Evolutionary conservation across 208 protist species (phyloP).

Genomic region (Plasmodiophora brassicae): DNA sequence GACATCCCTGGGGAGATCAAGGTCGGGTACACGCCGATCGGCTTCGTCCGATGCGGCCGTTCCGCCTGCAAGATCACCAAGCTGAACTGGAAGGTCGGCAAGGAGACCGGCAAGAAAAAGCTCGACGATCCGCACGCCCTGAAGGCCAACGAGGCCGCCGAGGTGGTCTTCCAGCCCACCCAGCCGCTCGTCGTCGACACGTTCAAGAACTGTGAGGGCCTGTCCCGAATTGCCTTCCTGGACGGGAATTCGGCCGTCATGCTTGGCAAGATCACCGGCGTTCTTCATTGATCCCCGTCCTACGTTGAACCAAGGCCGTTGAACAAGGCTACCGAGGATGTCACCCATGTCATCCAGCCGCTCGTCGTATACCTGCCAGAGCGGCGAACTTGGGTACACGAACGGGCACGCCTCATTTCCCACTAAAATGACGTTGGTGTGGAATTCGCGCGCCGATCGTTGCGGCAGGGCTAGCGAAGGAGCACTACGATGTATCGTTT

Average conservation of each 20-base stretch:
- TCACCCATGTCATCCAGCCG: too few species aligned
- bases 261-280: constrained; percentile 56
- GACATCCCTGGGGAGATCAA: constrained; percentile 62
- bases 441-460: too few species aligned
- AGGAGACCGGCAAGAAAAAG: constrained; percentile 57
- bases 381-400: too few species aligned
- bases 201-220: constrained; percentile 62
- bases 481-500: too few species aligned
- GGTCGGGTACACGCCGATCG: constrained; percentile 63
- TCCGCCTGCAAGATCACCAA: constrained; percentile 56
- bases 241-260: constrained; percentile 59
- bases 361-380: too few species aligned
- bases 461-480: too few species aligned
- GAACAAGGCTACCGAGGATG: too few species aligned
- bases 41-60: constrained; percentile 56
- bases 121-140: constrained; percentile 55
- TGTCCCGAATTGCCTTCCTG: constrained; percentile 59
- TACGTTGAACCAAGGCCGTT: too few species aligned
- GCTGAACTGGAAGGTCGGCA: constrained; percentile 60
- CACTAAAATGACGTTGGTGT: too few species aligned
- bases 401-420: too few species aligned
- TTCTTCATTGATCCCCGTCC: not conserved
- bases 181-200: constrained; percentile 62
- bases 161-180: constrained; percentile 55
- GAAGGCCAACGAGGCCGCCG: constrained; percentile 53